Evolutionary conservation across 345 rosid species (phyloP), one percentile per base, ranked within the genome.

Genomic region (Mallotus nudiflorus): DNA sequence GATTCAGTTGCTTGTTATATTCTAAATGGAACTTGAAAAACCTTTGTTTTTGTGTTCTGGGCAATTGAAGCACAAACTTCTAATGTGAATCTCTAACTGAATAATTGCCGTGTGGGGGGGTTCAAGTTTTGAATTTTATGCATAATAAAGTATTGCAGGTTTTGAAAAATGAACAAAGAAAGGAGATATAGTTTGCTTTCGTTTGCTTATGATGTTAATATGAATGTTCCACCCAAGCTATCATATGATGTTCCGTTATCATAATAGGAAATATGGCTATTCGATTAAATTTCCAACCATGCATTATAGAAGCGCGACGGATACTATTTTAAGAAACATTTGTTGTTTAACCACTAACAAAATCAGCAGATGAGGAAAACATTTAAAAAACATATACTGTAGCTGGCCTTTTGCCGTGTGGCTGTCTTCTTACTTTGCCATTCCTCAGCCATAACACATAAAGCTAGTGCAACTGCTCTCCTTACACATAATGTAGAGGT

Each of bases 381-480:
- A 20, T n/a, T n/a, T n/a, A n/a, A n/a, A n/a, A n/a, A n/a, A n/a
- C n/a, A n/a, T n/a, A n/a, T n/a, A n/a, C n/a, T n/a, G n/a, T n/a
- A n/a, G n/a, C n/a, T n/a, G 31, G 42, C 35, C 20, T 33, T 67
- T 37, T 35, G 3, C 58, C 45, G 9, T 53, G 22, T 57, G 42
- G 15, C 46, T 57, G n/a, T 57, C 65, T 67, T 16, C 33, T 44
- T 29, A 57, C 29, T n/a, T 29, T 58, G 44, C 56, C 29, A 19
- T 45, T 40, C 19, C 31, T 29, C 15, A 48, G 18, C 11, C 51
- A 31, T 58, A 25, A 7, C 42, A 48, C 9, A 46, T 24, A 22
- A 69, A 44, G 65, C 65, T 44, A 44, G 42, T 16, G 28, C 12
- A 46, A 0, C 39, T 46, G 13, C 49, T 42, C 19, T 14, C 29